Evolutionary conservation across 2,329 filamentous ascomycete species (phyloP).

Genomic region (Trichoderma atrobrunneum): DNA sequence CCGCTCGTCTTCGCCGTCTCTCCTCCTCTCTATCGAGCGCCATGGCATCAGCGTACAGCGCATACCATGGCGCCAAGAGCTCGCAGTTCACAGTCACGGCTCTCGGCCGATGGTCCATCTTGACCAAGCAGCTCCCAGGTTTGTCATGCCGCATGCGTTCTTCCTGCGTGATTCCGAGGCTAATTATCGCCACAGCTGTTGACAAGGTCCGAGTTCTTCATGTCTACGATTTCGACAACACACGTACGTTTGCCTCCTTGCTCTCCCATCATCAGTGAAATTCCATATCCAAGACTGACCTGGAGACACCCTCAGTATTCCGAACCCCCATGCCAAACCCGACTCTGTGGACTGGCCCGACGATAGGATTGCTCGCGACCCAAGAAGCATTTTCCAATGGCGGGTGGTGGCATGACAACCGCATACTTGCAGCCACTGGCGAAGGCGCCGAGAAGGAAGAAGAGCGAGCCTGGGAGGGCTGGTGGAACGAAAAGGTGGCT

Average conservation of each 20-base stretch:
- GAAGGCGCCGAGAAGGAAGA: conserved; percentile 81
- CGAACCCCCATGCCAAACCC: conserved; percentile 85
- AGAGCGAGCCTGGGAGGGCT: conserved; percentile 78
- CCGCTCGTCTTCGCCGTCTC: neutral
- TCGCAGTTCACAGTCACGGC: conserved; percentile 62
- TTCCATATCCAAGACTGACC: conserved; percentile 16
- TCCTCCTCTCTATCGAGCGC: conserved; percentile 27
- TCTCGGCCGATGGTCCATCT: conserved; percentile 79
- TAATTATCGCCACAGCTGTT: conserved; percentile 42
- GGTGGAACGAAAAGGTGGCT: conserved; percentile 93
- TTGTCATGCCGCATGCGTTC: conserved; percentile 25
- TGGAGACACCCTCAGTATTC: conserved; percentile 65
- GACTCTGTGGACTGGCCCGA: conserved; percentile 77
- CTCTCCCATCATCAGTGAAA: neutral
- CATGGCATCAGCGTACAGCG: conserved; percentile 42
- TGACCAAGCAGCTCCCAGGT: conserved; percentile 70
- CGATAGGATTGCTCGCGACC: conserved; percentile 72
- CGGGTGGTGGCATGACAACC: conserved; percentile 95
- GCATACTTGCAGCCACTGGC: conserved; percentile 82
- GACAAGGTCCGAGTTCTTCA: conserved; percentile 76
- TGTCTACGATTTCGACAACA: conserved; percentile 98
- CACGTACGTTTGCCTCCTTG: conserved; percentile 54
- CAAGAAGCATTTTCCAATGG: conserved; percentile 77
- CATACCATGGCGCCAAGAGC: conserved; percentile 35
- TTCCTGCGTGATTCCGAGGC: neutral